These are phyloP conservation scores for Encephalitozoon intestinalis DNA, from an alignment of 371 early-diverging fungal species.

Conservation along the genomic window DNA sequence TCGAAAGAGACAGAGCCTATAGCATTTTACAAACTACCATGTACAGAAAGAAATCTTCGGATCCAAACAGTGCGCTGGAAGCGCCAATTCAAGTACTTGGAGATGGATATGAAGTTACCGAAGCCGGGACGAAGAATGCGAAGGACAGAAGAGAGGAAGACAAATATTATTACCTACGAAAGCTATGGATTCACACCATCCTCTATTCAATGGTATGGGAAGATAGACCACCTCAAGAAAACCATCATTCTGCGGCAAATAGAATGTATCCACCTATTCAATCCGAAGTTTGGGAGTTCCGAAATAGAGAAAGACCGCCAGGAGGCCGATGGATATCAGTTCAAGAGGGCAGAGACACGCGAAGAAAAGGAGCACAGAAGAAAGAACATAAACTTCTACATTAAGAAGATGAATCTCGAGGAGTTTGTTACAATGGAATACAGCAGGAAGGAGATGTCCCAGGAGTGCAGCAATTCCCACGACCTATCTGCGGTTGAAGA, in stretches of 20 bases:
- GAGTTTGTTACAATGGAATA: background rate
- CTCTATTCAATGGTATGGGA: background rate
- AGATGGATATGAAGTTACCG: background rate
- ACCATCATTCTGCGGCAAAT: background rate
- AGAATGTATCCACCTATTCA: background rate
- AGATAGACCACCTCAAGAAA: background rate
- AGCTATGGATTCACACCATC: background rate
- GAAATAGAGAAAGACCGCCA: background rate
- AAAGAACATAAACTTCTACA: conserved; percentile 45
- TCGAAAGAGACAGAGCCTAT: background rate
- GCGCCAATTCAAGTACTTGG: background rate
- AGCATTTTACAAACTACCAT: background rate
- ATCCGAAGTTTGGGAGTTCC: background rate
- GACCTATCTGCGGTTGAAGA: background rate
- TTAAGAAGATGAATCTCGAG: conserved; percentile 41
- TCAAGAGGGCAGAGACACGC: conserved; percentile 49
- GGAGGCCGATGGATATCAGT: background rate
- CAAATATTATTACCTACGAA: background rate
- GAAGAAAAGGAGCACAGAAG: conserved; percentile 53
- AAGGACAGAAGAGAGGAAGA: background rate
- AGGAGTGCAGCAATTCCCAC: background rate
- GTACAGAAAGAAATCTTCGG: background rate
- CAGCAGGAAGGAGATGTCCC: background rate
- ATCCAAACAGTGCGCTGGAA: background rate
- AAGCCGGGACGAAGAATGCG: background rate